These are phyloP conservation scores for Nakazawaea sp. DNA, from an alignment of 805 yeast genomes.

Conservation along the genomic window DNA sequence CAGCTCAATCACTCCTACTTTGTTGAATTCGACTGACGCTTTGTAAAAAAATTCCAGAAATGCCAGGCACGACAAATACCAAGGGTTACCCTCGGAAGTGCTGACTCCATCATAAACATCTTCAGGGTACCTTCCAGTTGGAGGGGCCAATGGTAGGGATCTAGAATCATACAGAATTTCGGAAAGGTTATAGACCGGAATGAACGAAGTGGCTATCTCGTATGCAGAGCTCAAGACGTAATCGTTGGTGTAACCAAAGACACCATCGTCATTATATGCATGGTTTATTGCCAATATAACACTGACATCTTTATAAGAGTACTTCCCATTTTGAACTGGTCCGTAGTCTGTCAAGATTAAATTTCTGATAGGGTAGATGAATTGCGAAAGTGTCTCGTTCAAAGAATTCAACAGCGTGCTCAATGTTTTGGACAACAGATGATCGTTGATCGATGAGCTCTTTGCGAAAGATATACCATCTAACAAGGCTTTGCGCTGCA, in stretches of 20 bases:
- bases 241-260: conserved; percentile 4
- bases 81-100: conserved; percentile 38
- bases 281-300: conserved; percentile 6
- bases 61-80: conserved; percentile 38
- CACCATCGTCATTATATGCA: conserved; percentile 4
- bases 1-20: conserved; percentile 9
- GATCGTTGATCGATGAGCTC: conserved; percentile 13
- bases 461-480: conserved; percentile 18
- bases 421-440: conserved; percentile 6
- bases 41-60: conserved; percentile 25
- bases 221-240: conserved; percentile 4
- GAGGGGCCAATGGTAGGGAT: conserved; percentile 11
- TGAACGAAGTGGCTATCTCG: conserved; percentile 6
- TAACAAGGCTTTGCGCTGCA: conserved; percentile 7
- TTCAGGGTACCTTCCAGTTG: conserved; percentile 36
- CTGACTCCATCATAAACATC: conserved; percentile 37
- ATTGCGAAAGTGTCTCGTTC: conserved; percentile 14
- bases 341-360: conserved; percentile 21
- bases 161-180: background rate
- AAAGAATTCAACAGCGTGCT: conserved; percentile 12
- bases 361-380: conserved; percentile 18
- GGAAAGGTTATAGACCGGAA: conserved; percentile 4
- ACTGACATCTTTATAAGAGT: conserved; percentile 3
- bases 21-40: conserved; percentile 16
- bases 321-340: conserved; percentile 9